Evolutionary conservation across 768 basidiomycete species (phyloP).

Genomic region (Galerina marginata): DNA sequence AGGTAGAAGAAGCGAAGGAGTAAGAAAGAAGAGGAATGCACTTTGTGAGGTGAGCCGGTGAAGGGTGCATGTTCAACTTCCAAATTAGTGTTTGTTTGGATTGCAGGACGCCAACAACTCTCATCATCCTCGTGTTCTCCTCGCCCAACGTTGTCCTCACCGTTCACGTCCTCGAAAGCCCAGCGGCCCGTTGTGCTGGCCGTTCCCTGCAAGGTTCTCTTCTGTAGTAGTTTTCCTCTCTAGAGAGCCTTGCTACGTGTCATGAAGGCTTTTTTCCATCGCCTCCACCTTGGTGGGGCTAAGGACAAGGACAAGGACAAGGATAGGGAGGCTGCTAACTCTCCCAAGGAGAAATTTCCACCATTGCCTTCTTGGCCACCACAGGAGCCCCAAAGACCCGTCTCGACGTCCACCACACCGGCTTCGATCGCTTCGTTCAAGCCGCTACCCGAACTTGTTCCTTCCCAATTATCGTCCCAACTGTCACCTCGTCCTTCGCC

Average conservation of each 20-base stretch:
- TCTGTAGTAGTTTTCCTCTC: background rate
- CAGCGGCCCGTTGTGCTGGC: conserved; percentile 11
- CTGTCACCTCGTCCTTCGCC: conserved; percentile 37
- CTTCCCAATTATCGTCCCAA: conserved; percentile 38
- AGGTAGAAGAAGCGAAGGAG: conserved; percentile 40
- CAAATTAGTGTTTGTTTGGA: conserved; percentile 37
- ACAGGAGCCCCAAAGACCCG: conserved; percentile 34
- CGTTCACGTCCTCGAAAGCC: conserved; percentile 11
- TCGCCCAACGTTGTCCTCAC: conserved; percentile 20
- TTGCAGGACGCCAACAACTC: conserved; percentile 19
- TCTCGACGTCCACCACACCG: conserved; percentile 48
- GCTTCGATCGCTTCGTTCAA: conserved; percentile 61
- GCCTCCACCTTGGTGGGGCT: conserved; percentile 68
- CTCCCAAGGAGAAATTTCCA: conserved; percentile 70
- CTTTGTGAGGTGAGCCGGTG: conserved; percentile 71
- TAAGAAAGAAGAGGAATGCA: conserved; percentile 56
- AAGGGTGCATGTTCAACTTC: conserved; percentile 32
- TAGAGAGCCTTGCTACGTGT: conserved; percentile 15
- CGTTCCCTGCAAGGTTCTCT: conserved; percentile 8
- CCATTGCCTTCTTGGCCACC: conserved; percentile 77
- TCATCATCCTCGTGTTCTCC: conserved; percentile 32
- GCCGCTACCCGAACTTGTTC: conserved; percentile 72
- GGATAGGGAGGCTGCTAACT: conserved; percentile 52
- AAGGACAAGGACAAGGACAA: conserved; percentile 58
- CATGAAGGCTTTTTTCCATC: conserved; percentile 88